Evolutionary conservation across 2,329 filamentous ascomycete species (phyloP).

Genomic region (Magnaporthiopsis rhizophila): DNA sequence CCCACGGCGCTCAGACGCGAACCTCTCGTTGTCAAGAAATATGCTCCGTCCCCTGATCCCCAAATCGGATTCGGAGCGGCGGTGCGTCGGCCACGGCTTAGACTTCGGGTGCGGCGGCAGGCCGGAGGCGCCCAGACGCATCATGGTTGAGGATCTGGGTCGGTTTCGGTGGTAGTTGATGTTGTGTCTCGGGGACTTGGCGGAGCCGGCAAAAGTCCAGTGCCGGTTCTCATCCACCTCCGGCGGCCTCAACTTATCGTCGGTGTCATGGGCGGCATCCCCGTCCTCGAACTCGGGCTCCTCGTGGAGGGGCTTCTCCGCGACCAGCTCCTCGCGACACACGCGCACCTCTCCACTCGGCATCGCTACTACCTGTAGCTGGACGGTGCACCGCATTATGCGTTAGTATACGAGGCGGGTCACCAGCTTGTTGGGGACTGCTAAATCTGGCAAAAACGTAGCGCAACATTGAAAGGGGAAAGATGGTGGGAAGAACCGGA

Average conservation of each 20-base stretch:
- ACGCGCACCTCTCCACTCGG: not conserved
- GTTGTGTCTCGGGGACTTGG: not conserved
- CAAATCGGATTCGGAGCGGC: not conserved
- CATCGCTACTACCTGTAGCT: not conserved
- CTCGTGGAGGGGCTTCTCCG: not conserved
- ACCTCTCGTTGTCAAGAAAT: not conserved
- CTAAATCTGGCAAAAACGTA: too few species aligned
- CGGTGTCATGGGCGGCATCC: not conserved
- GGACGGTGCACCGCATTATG: not conserved
- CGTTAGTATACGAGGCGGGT: too few species aligned
- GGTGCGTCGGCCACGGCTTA: not conserved
- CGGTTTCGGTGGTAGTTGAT: not conserved
- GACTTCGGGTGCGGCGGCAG: not conserved
- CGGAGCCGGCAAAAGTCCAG: not conserved
- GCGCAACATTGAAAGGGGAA: too few species aligned
- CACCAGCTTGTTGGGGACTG: too few species aligned
- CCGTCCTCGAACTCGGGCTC: not conserved
- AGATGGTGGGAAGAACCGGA: too few species aligned
- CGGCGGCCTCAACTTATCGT: not conserved
- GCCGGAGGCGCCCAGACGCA: not conserved
- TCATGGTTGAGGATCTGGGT: not conserved
- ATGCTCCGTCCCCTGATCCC: slow-evolving; percentile 1
- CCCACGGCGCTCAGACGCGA: not conserved
- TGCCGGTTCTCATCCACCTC: not conserved
- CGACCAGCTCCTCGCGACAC: not conserved